Base-by-base conservation (phyloP, 2,329 filamentous ascomycete species). In the Rugonectria rugulosa region DNA sequence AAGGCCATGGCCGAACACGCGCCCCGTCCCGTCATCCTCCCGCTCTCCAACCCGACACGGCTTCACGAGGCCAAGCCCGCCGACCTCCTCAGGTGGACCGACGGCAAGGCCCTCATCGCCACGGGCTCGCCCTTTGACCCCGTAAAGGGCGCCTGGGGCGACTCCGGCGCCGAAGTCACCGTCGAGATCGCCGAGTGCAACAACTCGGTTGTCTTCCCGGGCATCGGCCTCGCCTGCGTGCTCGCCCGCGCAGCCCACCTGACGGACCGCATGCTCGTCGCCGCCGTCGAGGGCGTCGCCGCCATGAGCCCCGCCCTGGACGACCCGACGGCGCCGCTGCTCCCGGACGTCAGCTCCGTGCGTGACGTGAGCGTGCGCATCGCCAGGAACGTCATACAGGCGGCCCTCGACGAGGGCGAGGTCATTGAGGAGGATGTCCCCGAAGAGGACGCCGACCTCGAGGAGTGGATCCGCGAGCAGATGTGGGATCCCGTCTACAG, bases 191-290 rank as follows among this genome's bases (percentile, higher is more conserved):
- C 91, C 20, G 92, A 96, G 73, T 96, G 92, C 76, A 96, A 96
- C 76, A 96, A 96, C 75, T 89, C 87, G 1, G 90, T 90, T 27
- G 89, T 89, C 14, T 96, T 96, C 72, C 92, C 92, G 0, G 91
- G 91, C 0, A 94, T 96, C 55, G 92, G 91, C 0, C 86, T 96
- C 1, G 92, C 91, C 10, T 84, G 84, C 7, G 84, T 97, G 0
- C 82, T 96, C 1, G 87, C 81, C 21, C 86, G 90, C 12, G 81
- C 88, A 3, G 80, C 77, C 11, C 79, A 87, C 1, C 74, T 96
- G 23, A 89, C 88, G 0, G 87, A 93, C 58, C 83, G 85, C 59
- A 93, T 96, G 86, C 85, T 96, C 11, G 89, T 96, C 0, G 89
- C 90, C 1, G 92, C 92, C 0, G 87, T 90, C 3, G 83, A 88